Evolutionary conservation across 257 asterid genomes (phyloP).

Genomic region (Handroanthus guayacan): DNA sequence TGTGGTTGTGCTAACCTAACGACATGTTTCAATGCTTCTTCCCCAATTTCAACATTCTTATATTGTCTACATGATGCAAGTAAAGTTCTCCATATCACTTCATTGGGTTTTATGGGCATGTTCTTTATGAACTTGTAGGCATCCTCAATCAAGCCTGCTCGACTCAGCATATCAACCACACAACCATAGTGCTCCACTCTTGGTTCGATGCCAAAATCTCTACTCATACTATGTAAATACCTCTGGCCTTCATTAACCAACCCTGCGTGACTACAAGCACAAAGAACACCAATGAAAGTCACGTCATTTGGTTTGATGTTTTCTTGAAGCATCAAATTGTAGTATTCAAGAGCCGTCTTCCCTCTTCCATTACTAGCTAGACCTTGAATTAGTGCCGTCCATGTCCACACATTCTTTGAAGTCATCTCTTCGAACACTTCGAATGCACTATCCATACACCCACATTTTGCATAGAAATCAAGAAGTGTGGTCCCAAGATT

Average conservation of each 20-base stretch:
- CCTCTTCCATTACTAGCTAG: constrained; percentile 58
- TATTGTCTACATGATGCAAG: constrained; percentile 54
- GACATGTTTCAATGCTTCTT: constrained; percentile 51
- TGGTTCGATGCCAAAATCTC: constrained; percentile 52
- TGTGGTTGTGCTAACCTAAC: constrained; percentile 46
- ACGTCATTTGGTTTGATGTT: constrained; percentile 48
- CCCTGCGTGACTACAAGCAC: constrained; percentile 58
- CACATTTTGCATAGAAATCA: constrained; percentile 62
- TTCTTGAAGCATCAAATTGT: constrained; percentile 47
- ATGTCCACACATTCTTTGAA: constrained; percentile 46
- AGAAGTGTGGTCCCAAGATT: constrained; percentile 50
- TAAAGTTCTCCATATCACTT: constrained; percentile 56
- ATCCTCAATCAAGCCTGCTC: constrained; percentile 51
- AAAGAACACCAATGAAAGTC: constrained; percentile 53
- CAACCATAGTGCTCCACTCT: constrained; percentile 58
- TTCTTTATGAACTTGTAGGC: constrained; percentile 46
- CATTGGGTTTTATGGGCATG: constrained; percentile 59
- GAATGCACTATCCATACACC: constrained; percentile 46
- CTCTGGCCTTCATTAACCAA: constrained; percentile 47
- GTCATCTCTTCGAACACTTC: constrained; percentile 46
- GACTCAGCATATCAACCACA: constrained; percentile 58
- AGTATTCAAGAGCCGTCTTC: constrained; percentile 40
- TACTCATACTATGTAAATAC: constrained; percentile 44
- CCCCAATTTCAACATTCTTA: constrained; percentile 54
- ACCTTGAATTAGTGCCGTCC: constrained; percentile 62